Percentiles rank a stretch among this genome's conserved stretches.
phyloP scores from a whole-genome alignment of 2,329 filamentous ascomycete genomes.

The Blumeriella jaapii region DNA sequence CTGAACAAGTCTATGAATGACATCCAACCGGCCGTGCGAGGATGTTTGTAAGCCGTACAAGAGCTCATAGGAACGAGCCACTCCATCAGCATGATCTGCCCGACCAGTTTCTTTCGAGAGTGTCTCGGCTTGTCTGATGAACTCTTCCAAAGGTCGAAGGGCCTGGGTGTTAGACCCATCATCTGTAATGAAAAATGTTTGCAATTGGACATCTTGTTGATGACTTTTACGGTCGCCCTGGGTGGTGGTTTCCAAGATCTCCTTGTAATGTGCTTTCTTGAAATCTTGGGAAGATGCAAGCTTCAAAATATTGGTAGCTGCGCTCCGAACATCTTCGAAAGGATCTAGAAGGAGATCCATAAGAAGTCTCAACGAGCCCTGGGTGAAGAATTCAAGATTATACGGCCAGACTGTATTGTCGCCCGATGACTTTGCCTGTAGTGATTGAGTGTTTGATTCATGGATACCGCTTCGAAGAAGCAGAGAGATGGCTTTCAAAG shows the following conservation, averaged over 20 bases:
- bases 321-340: slow-evolving; percentile 78
- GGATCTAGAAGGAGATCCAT: slow-evolving; percentile 77
- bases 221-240: too few relatives aligned
- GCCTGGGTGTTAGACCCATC: background rate
- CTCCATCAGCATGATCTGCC: slow-evolving; percentile 85
- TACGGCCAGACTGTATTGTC: slow-evolving; percentile 22
- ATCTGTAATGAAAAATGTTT: too few relatives aligned
- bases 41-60: slow-evolving; percentile 46
- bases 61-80: slow-evolving; percentile 65
- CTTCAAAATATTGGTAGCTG: slow-evolving; percentile 39
- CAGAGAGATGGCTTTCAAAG: slow-evolving; percentile 57
- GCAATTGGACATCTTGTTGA: too few relatives aligned
- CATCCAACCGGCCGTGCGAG: slow-evolving; percentile 32
- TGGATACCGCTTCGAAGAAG: slow-evolving; percentile 39
- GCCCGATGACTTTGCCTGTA: slow-evolving; percentile 1
- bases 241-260: background rate
- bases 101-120: slow-evolving; percentile 61
- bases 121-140: slow-evolving; percentile 41
- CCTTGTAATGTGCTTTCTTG: background rate
- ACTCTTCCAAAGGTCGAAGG: slow-evolving; percentile 31
- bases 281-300: slow-evolving; percentile 33
- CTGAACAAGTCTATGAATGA: slow-evolving; percentile 47
- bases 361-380: slow-evolving; percentile 48
- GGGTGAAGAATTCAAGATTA: slow-evolving; percentile 29
- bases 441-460: background rate